Base-by-base conservation (phyloP, 2,329 filamentous ascomycete species). In the Nectriaceae sp. region DNA sequence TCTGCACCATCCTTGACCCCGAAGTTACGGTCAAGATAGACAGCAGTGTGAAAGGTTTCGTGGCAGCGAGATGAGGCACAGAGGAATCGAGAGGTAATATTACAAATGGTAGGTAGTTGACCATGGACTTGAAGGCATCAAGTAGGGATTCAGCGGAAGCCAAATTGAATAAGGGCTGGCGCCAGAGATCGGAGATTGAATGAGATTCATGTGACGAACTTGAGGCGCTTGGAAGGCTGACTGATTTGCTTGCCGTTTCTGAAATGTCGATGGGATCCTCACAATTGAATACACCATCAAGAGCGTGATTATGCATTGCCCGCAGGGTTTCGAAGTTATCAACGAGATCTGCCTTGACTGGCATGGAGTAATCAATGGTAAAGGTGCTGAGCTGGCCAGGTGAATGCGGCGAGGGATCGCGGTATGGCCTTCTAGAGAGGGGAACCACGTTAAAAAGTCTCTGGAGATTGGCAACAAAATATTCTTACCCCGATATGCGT, bases 161-260 rank as follows among this genome's bases (percentile, higher is more conserved):
- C 19, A 40, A 35, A 21, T 47, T 42, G 39, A 47, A 47, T 11
- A 36, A 40, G 20, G 45, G 45, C 31, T 38, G 35, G 18, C 45
- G 45, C 45, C 48, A 50, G 15, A 50, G 47, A 20, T 50, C 48
- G 10, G 44, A 31, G n/a, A 36, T 46, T 22, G 45, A 19, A n/a
- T 46, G 48, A 20, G 40, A 24, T 10, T 33, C 29, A 40, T 31
- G 47, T 3, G 48, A 43, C 18, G 41, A 16, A 10, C 15, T 41
- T 10, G 45, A 50, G 11, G 48, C 38, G 15, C 26, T 31, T 15
- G 26, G 15, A 10, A 15, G 26, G 15, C 15, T 31, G 44, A 47
- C 13, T 38, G 45, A 19, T 18, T 37, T n/a, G 15, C 16, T n/a
- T n/a, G n/a, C n/a, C n/a, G n/a, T n/a, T n/a, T n/a, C n/a, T n/a